Evolutionary conservation across 441 rosid species (phyloP).

Genomic region (Mallotus japonicus): DNA sequence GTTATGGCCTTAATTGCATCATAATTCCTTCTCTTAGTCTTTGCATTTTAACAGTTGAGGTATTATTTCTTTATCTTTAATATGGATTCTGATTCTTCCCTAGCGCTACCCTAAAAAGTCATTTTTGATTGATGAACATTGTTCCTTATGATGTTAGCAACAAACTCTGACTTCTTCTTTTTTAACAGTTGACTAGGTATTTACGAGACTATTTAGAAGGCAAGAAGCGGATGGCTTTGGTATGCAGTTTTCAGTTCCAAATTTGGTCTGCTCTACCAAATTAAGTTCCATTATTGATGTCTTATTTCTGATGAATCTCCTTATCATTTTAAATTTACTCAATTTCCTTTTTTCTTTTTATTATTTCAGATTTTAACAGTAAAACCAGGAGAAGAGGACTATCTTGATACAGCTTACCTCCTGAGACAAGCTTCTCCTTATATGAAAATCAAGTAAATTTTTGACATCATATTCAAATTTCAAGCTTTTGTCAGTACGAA

Average conservation of each 20-base stretch:
- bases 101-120: background rate
- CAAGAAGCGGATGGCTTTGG: constrained; percentile 85
- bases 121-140: background rate
- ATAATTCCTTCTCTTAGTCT: background rate
- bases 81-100: background rate
- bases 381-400: constrained; percentile 80
- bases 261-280: background rate
- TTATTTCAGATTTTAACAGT: constrained; percentile 70
- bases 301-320: background rate
- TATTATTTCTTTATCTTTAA: background rate
- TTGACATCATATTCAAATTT: constrained; percentile 14
- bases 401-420: constrained; percentile 66
- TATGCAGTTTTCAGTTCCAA: constrained; percentile 35
- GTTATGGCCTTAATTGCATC: background rate
- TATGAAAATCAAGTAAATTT: constrained; percentile 72
- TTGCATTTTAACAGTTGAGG: constrained; percentile 7
- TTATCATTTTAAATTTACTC: background rate
- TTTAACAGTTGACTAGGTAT: constrained; percentile 71
- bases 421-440: constrained; percentile 89
- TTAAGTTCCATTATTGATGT: background rate
- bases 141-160: constrained; percentile 8
- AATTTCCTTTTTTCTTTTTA: constrained; percentile 14
- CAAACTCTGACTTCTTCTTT: constrained; percentile 22
- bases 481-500: constrained; percentile 15
- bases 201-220: constrained; percentile 89